Evolutionary conservation across 768 basidiomycete species (phyloP).

Genomic region (Tulasnella sp.): DNA sequence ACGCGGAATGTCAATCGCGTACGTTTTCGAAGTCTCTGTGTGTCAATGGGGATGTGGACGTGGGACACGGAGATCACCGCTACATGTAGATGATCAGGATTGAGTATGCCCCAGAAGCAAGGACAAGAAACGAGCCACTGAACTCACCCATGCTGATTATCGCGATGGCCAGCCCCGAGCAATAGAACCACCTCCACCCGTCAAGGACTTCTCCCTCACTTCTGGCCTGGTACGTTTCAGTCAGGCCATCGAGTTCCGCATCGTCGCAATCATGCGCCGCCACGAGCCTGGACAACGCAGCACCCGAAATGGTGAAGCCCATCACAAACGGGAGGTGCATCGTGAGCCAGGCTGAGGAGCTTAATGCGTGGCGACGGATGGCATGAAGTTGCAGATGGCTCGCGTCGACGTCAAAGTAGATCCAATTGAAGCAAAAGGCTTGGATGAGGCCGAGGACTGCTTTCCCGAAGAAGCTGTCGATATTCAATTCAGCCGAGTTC

Average conservation of each 20-base stretch:
- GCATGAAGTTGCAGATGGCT: constrained; percentile 1
- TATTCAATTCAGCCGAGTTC: no score
- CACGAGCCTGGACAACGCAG: constrained; percentile 8
- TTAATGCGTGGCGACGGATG: constrained; percentile 9
- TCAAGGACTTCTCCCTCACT: constrained; percentile 2
- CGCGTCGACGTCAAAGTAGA: constrained; percentile 14
- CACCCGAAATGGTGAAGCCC: constrained; percentile 8
- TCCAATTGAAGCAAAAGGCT: constrained; percentile 13
- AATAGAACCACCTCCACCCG: constrained; percentile 10
- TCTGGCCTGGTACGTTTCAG: not conserved
- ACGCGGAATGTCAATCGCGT: constrained; percentile 8
- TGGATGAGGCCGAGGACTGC: constrained; percentile 9
- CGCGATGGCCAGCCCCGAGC: constrained; percentile 2
- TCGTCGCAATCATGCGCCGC: constrained; percentile 4
- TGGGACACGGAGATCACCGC: constrained; percentile 4
- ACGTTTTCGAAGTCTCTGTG: constrained; percentile 1
- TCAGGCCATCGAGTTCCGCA: not conserved
- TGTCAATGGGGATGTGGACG: not conserved
- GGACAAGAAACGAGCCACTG: not conserved
- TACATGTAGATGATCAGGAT: not conserved
- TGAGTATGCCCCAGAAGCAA: no score
- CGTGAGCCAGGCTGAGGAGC: constrained; percentile 1
- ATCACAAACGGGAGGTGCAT: constrained; percentile 10
- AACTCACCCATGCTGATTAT: constrained; percentile 8
- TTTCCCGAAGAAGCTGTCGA: constrained; percentile 11